Percentiles rank a stretch among this genome's conserved stretches.
phyloP scores from a whole-genome alignment of 2,329 filamentous ascomycete genomes.

The Pseudogymnoascus sp. region DNA sequence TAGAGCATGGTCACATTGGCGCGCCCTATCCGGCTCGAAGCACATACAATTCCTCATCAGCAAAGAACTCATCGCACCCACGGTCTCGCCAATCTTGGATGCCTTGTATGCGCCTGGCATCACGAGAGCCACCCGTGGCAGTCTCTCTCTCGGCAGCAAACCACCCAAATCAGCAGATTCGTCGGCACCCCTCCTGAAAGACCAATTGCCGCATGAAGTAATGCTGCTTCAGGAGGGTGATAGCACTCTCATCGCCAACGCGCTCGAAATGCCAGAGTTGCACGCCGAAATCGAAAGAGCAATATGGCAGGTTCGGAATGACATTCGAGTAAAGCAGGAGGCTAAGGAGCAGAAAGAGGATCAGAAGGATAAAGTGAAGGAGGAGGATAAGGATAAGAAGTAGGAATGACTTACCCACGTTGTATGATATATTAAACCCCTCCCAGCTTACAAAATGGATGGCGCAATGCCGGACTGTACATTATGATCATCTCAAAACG shows the following conservation, averaged over 20 bases:
- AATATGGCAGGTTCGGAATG: conserved; percentile 60
- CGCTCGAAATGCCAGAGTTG: conserved; percentile 60
- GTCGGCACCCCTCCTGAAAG: conserved; percentile 21
- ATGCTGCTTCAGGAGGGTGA: conserved; percentile 43
- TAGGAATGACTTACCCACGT: not conserved
- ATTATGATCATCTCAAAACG: conserved; percentile 7
- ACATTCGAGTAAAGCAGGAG: conserved; percentile 23
- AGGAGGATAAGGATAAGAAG: conserved; percentile 16
- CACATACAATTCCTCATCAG: conserved; percentile 76
- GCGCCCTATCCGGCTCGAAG: conserved; percentile 74
- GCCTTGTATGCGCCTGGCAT: conserved; percentile 51
- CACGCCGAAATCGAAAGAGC: conserved; percentile 67
- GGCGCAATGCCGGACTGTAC: conserved; percentile 3
- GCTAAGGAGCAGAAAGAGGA: conserved; percentile 20
- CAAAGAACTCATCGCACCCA: conserved; percentile 59
- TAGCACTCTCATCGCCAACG: conserved; percentile 50
- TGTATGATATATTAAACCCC: not conserved
- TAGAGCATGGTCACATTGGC: conserved; percentile 85
- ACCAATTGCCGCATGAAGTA: conserved; percentile 27
- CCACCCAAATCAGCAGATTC: conserved; percentile 4
- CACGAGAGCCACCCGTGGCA: not conserved
- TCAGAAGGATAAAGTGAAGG: conserved; percentile 12
- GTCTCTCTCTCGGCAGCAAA: not conserved
- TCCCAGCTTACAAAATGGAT: not conserved
- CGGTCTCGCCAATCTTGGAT: conserved; percentile 63